These are phyloP conservation scores for Dactylellina sp. DNA, from an alignment of 2,329 filamentous ascomycete genomes.

Conservation along the genomic window DNA sequence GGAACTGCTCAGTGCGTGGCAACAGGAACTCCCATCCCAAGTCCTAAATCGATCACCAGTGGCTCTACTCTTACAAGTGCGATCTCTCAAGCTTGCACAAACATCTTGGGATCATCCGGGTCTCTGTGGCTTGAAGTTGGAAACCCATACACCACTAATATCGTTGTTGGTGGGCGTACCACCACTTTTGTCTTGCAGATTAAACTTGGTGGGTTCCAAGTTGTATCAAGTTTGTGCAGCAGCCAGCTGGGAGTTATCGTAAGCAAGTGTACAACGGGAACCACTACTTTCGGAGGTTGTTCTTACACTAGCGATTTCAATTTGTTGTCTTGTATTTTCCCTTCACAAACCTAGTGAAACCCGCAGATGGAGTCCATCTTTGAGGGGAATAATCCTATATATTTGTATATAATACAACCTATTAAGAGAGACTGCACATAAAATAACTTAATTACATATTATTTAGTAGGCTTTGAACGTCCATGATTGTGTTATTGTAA, in stretches of 20 bases:
- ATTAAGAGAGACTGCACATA: no score
- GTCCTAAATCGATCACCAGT: constrained; percentile 6
- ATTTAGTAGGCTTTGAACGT: no score
- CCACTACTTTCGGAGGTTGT: constrained; percentile 24
- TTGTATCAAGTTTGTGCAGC: neutral
- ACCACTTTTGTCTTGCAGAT: constrained; percentile 24
- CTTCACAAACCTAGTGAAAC: neutral
- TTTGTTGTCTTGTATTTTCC: constrained; percentile 24
- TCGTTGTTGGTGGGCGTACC: constrained; percentile 2
- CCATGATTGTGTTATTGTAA: no score
- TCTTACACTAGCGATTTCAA: constrained; percentile 27
- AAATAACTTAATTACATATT: no score
- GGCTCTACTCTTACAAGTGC: constrained; percentile 16
- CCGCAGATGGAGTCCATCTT: no score
- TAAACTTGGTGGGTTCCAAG: constrained; percentile 26
- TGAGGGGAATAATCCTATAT: no score
- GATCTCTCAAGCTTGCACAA: constrained; percentile 7
- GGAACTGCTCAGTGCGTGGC: constrained; percentile 6
- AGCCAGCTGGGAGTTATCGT: neutral
- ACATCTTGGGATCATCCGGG: constrained; percentile 1
- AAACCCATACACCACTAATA: constrained; percentile 5
- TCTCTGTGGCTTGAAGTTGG: constrained; percentile 21
- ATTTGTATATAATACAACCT: no score
- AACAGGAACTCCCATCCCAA: constrained; percentile 1
- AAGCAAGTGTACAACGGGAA: constrained; percentile 4